Percentiles rank a stretch among this genome's conserved stretches.
Conservation (phyloP, 1,139 yeast genomes). For the Tardiomyces depauwii region DNA sequence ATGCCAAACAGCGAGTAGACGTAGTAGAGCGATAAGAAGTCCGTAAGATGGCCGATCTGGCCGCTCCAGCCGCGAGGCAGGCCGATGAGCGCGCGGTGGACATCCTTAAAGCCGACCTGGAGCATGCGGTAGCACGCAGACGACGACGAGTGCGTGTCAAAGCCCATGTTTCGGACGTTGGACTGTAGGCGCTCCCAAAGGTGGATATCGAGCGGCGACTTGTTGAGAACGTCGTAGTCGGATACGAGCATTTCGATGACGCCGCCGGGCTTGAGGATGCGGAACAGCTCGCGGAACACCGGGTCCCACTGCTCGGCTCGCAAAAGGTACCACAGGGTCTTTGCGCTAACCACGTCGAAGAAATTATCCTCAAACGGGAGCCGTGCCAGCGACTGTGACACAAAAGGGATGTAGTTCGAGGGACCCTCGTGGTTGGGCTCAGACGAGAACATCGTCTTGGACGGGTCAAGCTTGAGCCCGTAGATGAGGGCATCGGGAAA, state of each 20-base stretch:
- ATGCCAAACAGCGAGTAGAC: slow-evolving; percentile 17
- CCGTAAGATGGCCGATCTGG: slow-evolving; percentile 22
- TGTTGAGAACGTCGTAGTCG: slow-evolving; percentile 5
- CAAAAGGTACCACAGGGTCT: slow-evolving; percentile 24
- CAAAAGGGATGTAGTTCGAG: slow-evolving; percentile 19
- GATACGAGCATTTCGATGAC: slow-evolving; percentile 20
- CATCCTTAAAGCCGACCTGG: slow-evolving; percentile 23
- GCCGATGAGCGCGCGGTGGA: slow-evolving; percentile 17
- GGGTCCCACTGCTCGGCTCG: slow-evolving; percentile 24
- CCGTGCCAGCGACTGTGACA: slow-evolving; percentile 20
- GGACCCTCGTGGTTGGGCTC: slow-evolving; percentile 16
- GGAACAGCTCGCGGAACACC: slow-evolving; percentile 26
- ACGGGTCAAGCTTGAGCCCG: slow-evolving; percentile 19
- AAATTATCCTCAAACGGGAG: slow-evolving; percentile 27
- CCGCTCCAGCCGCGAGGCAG: slow-evolving; percentile 27
- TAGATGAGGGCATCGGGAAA: slow-evolving; percentile 25
- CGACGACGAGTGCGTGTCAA: slow-evolving; percentile 24
- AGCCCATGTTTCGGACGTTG: slow-evolving; percentile 16
- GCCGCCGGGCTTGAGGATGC: slow-evolving; percentile 33
- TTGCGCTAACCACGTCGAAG: slow-evolving; percentile 25
- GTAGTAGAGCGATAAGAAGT: slow-evolving; percentile 19
- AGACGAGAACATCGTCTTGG: background rate
- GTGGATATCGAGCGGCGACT: slow-evolving; percentile 8
- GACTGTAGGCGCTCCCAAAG: slow-evolving; percentile 19
- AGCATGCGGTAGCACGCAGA: slow-evolving; percentile 15